Conservation (phyloP, 805 yeast genomes). For the Candida pseudofarinosa region DNA sequence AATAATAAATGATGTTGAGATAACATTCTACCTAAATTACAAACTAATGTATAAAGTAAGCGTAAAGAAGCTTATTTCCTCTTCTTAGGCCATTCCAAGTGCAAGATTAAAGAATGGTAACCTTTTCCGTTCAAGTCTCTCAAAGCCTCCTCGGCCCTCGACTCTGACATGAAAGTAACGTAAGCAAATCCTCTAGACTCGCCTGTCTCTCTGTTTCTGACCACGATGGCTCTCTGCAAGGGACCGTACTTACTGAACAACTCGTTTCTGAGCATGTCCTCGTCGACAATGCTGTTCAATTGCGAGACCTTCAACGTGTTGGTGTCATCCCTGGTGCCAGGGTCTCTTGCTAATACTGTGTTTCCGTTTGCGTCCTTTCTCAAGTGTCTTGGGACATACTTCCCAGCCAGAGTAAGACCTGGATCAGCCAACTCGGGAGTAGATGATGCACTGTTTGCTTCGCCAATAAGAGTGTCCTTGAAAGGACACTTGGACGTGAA, state of each 20-base stretch:
- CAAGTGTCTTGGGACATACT: constrained; percentile 44
- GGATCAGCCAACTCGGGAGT: constrained; percentile 22
- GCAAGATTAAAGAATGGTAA: constrained; percentile 78
- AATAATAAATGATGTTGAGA: not conserved
- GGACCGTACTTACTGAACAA: constrained; percentile 66
- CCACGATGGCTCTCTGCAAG: constrained; percentile 72
- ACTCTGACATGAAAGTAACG: constrained; percentile 69
- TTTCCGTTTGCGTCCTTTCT: constrained; percentile 42
- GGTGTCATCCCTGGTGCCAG: constrained; percentile 67
- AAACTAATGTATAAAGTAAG: not conserved
- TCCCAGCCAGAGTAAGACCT: constrained; percentile 21
- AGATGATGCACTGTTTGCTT: constrained; percentile 35
- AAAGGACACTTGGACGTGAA: constrained; percentile 94
- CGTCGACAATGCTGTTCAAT: constrained; percentile 80
- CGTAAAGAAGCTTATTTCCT: constrained; percentile 21
- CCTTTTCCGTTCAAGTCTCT: constrained; percentile 82
- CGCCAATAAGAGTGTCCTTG: constrained; percentile 75
- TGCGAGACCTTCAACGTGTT: constrained; percentile 88
- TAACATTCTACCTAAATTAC: not conserved
- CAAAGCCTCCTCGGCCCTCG: constrained; percentile 72
- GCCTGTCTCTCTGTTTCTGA: constrained; percentile 90
- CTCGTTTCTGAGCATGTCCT: constrained; percentile 70
- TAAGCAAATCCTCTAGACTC: constrained; percentile 94
- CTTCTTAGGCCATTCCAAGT: constrained; percentile 46
- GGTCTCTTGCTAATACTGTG: constrained; percentile 32